These are phyloP conservation scores for Aristolochia californica DNA, from an alignment of 164 flowering plant genomes.

Conservation along the genomic window DNA sequence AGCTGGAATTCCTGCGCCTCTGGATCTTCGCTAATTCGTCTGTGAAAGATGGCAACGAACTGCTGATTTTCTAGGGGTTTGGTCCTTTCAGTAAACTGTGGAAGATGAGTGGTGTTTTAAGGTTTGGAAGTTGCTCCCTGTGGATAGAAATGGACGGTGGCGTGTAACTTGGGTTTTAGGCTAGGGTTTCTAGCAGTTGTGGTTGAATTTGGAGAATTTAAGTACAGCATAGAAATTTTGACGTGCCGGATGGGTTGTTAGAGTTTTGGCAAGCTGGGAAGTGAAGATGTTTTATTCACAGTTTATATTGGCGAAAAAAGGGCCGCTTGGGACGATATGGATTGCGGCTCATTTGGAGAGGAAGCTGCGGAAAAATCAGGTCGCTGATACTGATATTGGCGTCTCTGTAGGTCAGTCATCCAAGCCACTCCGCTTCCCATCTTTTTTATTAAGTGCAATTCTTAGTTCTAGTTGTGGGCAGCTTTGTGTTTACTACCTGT, in stretches of 20 bases:
- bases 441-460: too few relatives aligned
- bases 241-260: conserved; percentile 9
- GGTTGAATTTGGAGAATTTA: too few relatives aligned
- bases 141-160: not conserved
- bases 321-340: conserved; percentile 97
- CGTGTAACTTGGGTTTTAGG: not conserved
- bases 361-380: conserved; percentile 95
- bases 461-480: not conserved
- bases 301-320: conserved; percentile 95
- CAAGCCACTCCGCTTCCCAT: not conserved
- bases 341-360: conserved; percentile 98
- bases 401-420: conserved; percentile 71
- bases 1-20: not conserved
- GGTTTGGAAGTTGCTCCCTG: not conserved
- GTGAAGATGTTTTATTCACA: conserved; percentile 84
- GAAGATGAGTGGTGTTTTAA: not conserved
- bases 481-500: not conserved
- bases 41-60: not conserved
- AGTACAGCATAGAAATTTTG: not conserved
- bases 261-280: conserved; percentile 8
- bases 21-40: not conserved
- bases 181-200: conserved; percentile 1
- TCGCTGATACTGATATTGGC: conserved; percentile 97
- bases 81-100: not conserved
- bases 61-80: not conserved